Conservation (phyloP, 371 early-diverging fungal species). For the Rhizopus arrhizus region DNA sequence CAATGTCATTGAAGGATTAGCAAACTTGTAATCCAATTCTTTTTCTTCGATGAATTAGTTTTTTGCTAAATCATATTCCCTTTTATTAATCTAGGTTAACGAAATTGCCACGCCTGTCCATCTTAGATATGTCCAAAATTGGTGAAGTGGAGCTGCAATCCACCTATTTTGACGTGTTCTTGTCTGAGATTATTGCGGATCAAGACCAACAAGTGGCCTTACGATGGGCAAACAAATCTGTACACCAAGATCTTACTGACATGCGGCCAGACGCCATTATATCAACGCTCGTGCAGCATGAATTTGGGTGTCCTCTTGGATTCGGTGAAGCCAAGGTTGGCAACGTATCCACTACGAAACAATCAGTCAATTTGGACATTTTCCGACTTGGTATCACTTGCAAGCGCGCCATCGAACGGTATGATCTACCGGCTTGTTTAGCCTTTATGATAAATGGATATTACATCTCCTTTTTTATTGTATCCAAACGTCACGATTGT, state of each 20-base stretch:
- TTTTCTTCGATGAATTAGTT: slow-evolving; percentile 25
- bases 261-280: slow-evolving; percentile 19
- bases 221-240: not conserved
- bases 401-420: slow-evolving; percentile 24
- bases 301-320: slow-evolving; percentile 24
- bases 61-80: slow-evolving; percentile 23
- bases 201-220: slow-evolving; percentile 14
- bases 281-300: slow-evolving; percentile 24
- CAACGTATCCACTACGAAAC: slow-evolving; percentile 23
- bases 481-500: slow-evolving; percentile 22
- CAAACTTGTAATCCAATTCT: slow-evolving; percentile 26
- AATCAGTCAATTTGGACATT: slow-evolving; percentile 25
- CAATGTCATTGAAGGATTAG: slow-evolving; percentile 25
- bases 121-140: slow-evolving; percentile 19
- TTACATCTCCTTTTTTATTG: slow-evolving; percentile 26
- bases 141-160: slow-evolving; percentile 22
- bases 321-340: slow-evolving; percentile 27
- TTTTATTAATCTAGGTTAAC: slow-evolving; percentile 27
- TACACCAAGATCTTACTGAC: too few species aligned
- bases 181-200: slow-evolving; percentile 11
- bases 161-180: slow-evolving; percentile 22
- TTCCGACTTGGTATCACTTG: slow-evolving; percentile 27
- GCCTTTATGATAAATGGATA: slow-evolving; percentile 25
- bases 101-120: slow-evolving; percentile 20
- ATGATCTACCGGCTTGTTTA: slow-evolving; percentile 23